A percentile compares a stretch with the other conserved stretches of the same genome.
phyloP scores from a whole-genome alignment of 176 grass and related monocot genomes.

The Musa schizocarpa region DNA sequence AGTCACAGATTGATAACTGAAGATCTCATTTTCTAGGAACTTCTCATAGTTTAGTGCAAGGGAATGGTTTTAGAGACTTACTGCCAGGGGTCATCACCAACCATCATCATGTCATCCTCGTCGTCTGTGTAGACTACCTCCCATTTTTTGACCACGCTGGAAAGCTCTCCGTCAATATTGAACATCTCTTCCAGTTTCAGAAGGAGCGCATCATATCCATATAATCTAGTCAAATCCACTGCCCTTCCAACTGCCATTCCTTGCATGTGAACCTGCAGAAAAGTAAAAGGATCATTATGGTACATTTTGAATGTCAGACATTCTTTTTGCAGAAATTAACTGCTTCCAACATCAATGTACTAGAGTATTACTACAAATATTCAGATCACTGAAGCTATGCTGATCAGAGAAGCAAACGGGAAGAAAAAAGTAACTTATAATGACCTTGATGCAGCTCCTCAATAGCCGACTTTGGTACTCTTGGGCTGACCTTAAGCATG shows the following conservation, averaged over 20 bases:
- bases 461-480: slow-evolving; percentile 57
- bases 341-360: no score
- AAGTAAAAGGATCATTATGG: slow-evolving; percentile 19
- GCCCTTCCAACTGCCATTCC: slow-evolving; percentile 90
- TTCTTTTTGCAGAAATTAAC: slow-evolving; percentile 3
- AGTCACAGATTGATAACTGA: not conserved
- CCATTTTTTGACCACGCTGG: slow-evolving; percentile 51
- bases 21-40: not conserved
- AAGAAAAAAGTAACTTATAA: not conserved
- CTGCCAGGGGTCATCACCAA: slow-evolving; percentile 95
- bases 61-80: slow-evolving; percentile 29
- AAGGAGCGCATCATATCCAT: slow-evolving; percentile 49
- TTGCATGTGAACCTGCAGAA: slow-evolving; percentile 74
- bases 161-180: slow-evolving; percentile 53
- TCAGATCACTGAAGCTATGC: no score
- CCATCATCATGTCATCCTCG: slow-evolving; percentile 90
- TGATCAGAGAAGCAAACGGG: no score
- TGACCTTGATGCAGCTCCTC: slow-evolving; percentile 96
- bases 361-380: no score
- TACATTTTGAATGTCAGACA: not conserved
- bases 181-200: slow-evolving; percentile 82
- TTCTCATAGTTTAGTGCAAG: not conserved
- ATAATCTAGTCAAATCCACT: slow-evolving; percentile 71
- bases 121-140: slow-evolving; percentile 72
- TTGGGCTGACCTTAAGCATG: slow-evolving; percentile 19